Evolutionary conservation across 2,329 filamentous ascomycete genomes (phyloP), one percentile per base, ranked within the genome.

Genomic region (Magnaporthiopsis rhizophila): DNA sequence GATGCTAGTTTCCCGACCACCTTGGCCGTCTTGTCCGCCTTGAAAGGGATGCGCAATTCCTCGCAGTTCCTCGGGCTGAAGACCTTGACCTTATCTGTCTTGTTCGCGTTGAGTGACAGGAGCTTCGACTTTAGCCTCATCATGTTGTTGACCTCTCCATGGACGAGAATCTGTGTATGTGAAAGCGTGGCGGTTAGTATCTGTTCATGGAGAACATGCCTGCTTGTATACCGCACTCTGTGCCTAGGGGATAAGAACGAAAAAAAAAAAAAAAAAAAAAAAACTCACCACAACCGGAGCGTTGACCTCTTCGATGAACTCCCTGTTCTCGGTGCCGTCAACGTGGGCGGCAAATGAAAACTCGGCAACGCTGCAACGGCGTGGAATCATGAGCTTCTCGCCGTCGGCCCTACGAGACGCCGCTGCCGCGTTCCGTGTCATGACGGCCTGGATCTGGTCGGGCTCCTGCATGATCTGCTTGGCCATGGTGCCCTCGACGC

Each of bases 121-220:
- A 99, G 83, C 73, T 97, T 96, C 3, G 93, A 97, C 75, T 97
- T 97, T 34, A 99, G 81, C 64, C 95, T 88, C 84, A 95, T 97
- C 92, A 98, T 98, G 73, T 98, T 97, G 74, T 97, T 92, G 71
- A 95, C 92, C 74, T 99, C 95, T 64, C 95, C 95, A 70, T 99
- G 95, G 2, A 99, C 95, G 38, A 99, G 85, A 66, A 99, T 97
- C 90, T 94, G 66, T 0, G 8, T 32, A 53, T n/a, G 9, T 45
- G 30, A 30, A 30, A 4, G 30, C 30, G 9, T 61, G 63, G 62
- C 61, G 3, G 63, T 71, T 63, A 70, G 67, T 18, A 60, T 18
- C 13, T 12, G 58, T 28, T 56, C 5, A 3, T 62, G 36, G 21
- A 24, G 28, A 18, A 12, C 24, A 18, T 30, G 26, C 26, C 15